Evolutionary conservation across 2,329 filamentous ascomycete species (phyloP).

Genomic region (Cercospora beticola): DNA sequence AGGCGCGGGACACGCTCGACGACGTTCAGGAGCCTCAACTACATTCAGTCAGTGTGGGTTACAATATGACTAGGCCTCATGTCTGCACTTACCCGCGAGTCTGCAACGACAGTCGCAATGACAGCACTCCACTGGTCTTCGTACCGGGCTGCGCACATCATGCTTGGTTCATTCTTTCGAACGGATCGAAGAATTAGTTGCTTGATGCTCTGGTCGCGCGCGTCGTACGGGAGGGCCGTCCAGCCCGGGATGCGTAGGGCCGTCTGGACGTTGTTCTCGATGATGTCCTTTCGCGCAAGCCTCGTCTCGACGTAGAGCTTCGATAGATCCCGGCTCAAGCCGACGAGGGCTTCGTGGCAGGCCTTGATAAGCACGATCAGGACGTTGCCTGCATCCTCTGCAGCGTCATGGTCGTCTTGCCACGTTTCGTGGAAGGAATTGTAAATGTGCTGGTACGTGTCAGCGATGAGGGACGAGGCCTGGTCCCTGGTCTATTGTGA

Average conservation of each 20-base stretch:
- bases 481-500: too few relatives aligned
- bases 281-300: background rate
- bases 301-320: background rate
- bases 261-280: background rate
- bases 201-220: too few relatives aligned
- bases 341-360: background rate
- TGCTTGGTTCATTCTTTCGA: too few relatives aligned
- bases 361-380: background rate
- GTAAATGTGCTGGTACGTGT: background rate
- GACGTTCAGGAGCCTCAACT: background rate
- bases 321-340: background rate
- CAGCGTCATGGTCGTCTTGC: background rate
- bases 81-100: background rate
- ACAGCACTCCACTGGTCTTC: too few relatives aligned
- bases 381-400: background rate
- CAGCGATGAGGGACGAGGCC: background rate
- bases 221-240: background rate
- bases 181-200: too few relatives aligned
- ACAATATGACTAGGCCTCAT: background rate
- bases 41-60: background rate
- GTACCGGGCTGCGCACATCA: too few relatives aligned
- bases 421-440: background rate
- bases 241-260: background rate
- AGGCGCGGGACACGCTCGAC: background rate
- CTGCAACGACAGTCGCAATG: background rate